Percentiles rank a stretch among this genome's conserved stretches.
These are phyloP conservation scores for Cichorium intybus DNA, from an alignment of 140 eudicot species.

Conservation along the genomic window DNA sequence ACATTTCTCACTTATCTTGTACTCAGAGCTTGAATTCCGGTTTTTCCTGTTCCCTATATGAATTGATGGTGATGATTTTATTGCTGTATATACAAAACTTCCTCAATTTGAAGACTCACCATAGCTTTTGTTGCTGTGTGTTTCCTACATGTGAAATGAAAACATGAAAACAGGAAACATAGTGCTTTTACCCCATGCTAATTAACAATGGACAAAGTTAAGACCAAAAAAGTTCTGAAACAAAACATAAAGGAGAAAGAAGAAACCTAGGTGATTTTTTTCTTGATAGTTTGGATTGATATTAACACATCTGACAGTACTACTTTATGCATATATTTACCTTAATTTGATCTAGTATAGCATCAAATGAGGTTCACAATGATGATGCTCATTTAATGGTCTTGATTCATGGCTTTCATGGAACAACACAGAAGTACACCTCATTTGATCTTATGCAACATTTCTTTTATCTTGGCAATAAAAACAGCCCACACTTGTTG, in stretches of 20 bases:
- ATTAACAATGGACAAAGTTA: background rate
- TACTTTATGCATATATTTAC: background rate
- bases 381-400: background rate
- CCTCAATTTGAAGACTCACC: conserved; percentile 7
- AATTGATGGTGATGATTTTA: conserved; percentile 20
- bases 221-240: background rate
- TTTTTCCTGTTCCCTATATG: conserved; percentile 9
- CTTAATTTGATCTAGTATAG: background rate
- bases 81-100: conserved; percentile 28
- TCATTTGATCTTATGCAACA: no score
- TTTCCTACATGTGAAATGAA: conserved; percentile 7
- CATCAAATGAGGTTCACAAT: background rate
- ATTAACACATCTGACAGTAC: no score
- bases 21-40: background rate
- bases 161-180: background rate
- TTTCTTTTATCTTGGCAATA: no score
- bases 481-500: no score
- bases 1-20: background rate
- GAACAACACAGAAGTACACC: conserved; percentile 6
- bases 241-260: background rate
- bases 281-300: background rate
- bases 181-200: background rate
- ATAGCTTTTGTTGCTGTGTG: conserved; percentile 24
- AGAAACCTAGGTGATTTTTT: background rate
- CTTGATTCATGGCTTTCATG: background rate